Evolutionary conservation across 148 eudicot species (phyloP).

Genomic region (Rhododendron mucronatum): DNA sequence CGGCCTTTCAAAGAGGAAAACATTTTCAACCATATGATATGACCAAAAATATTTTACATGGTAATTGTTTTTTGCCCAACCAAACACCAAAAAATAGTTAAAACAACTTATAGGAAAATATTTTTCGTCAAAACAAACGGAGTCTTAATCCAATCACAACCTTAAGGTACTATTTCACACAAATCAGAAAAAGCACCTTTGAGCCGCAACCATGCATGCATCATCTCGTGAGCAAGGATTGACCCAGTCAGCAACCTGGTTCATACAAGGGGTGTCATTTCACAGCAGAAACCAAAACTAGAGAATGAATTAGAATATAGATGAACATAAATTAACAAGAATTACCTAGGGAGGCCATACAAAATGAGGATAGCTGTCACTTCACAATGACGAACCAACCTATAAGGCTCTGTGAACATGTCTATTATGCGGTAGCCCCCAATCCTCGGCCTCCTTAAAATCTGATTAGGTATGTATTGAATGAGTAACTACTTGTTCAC

Average conservation of each 20-base stretch:
- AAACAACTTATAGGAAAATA: background rate
- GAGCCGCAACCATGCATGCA: constrained; percentile 98
- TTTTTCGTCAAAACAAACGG: background rate
- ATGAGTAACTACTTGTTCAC: background rate
- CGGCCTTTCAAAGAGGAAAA: background rate
- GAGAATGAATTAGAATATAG: background rate
- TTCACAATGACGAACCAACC: constrained; percentile 72
- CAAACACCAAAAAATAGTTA: background rate
- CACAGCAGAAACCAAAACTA: background rate
- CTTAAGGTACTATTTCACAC: background rate
- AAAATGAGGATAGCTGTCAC: constrained; percentile 90
- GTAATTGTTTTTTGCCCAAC: background rate
- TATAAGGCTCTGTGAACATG: constrained; percentile 82
- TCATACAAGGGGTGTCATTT: background rate
- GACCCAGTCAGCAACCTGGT: constrained; percentile 92
- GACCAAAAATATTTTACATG: background rate
- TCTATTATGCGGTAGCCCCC: constrained; percentile 68
- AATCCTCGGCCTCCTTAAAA: constrained; percentile 67
- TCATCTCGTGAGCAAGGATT: constrained; percentile 96
- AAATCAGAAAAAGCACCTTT: constrained; percentile 40
- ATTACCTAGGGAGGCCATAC: constrained; percentile 89
- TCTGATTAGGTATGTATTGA: constrained; percentile 28
- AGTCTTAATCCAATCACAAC: background rate
- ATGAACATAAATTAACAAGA: background rate
- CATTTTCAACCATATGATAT: background rate